phyloP scores from a whole-genome alignment of 2,329 filamentous ascomycete species.

The Ophiostoma angusticollis region DNA sequence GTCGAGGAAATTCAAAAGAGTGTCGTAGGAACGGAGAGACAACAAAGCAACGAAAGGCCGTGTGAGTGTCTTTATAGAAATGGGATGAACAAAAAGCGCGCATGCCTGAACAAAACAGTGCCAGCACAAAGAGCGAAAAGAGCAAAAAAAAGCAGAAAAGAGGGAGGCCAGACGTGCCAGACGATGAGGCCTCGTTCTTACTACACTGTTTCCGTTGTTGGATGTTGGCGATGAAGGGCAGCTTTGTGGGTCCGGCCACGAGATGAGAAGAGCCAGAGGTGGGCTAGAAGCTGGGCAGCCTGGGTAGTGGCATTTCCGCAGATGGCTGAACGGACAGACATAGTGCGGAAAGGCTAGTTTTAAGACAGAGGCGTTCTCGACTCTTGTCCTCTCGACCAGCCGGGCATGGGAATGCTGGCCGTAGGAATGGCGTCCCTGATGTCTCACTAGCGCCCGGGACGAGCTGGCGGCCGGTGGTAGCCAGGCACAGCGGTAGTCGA shows the following conservation, averaged over 20 bases:
- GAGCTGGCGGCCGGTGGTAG: not conserved
- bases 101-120: too few relatives aligned
- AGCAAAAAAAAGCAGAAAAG: conserved; percentile 2
- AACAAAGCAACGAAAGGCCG: not conserved
- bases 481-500: too few relatives aligned
- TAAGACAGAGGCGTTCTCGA: not conserved
- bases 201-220: conserved; percentile 1
- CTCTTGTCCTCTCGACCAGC: not conserved
- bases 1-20: not conserved
- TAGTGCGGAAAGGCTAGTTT: not conserved
- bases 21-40: not conserved
- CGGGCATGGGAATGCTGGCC: conserved; percentile 3
- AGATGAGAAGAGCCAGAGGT: not conserved
- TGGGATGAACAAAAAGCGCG: not conserved
- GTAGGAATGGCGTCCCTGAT: not conserved
- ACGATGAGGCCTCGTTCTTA: not conserved
- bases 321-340: conserved; percentile 3
- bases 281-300: too few relatives aligned
- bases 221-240: not conserved
- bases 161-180: conserved; percentile 10
- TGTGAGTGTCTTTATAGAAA: conserved; percentile 5
- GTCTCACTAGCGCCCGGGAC: conserved; percentile 2
- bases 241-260: conserved; percentile 3
- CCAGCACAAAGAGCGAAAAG: not conserved
- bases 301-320: too few relatives aligned